Percentiles rank a stretch among this genome's conserved stretches.
phyloP scores from a whole-genome alignment of 2,329 filamentous ascomycete species.

The Moelleriella libera region DNA sequence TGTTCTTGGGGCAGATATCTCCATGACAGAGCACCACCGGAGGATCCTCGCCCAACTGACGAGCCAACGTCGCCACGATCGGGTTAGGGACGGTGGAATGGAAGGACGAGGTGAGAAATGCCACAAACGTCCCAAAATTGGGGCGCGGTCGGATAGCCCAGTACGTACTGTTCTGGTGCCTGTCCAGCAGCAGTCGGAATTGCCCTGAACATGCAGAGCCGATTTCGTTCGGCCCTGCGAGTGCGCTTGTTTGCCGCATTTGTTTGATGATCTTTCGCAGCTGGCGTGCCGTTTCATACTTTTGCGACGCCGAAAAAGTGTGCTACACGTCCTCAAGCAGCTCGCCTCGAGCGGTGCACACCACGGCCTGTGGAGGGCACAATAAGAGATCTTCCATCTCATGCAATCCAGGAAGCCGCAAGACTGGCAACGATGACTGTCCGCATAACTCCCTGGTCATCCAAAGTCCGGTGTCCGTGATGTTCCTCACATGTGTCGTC shows the following conservation, averaged over 20 bases:
- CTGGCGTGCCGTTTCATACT: constrained; percentile 11
- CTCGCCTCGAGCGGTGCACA: constrained; percentile 8
- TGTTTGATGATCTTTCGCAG: constrained; percentile 12
- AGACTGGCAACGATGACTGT: constrained; percentile 5
- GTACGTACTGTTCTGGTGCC: constrained; percentile 13
- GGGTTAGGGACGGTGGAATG: constrained; percentile 10
- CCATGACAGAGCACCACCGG: constrained; percentile 11
- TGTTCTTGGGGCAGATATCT: constrained; percentile 13
- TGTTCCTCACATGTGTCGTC: background rate
- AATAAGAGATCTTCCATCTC: background rate
- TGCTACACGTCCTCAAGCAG: constrained; percentile 16
- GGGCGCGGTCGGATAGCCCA: constrained; percentile 12
- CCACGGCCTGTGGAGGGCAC: background rate
- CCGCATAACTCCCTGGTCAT: constrained; percentile 4
- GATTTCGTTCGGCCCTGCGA: background rate
- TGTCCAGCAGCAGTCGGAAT: constrained; percentile 13
- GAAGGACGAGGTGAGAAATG: constrained; percentile 13
- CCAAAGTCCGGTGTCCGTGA: constrained; percentile 7
- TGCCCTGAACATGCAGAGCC: constrained; percentile 7
- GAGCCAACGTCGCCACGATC: constrained; percentile 9
- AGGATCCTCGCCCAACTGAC: constrained; percentile 5
- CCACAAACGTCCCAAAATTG: constrained; percentile 9
- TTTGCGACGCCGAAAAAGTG: constrained; percentile 8
- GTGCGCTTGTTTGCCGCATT: constrained; percentile 7
- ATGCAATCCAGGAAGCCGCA: constrained; percentile 5